A percentile compares a stretch with the other conserved stretches of the same genome.
These are phyloP conservation scores for Globisporangium nunn DNA, from an alignment of 352 stramenopile genomes.

Conservation along the genomic window DNA sequence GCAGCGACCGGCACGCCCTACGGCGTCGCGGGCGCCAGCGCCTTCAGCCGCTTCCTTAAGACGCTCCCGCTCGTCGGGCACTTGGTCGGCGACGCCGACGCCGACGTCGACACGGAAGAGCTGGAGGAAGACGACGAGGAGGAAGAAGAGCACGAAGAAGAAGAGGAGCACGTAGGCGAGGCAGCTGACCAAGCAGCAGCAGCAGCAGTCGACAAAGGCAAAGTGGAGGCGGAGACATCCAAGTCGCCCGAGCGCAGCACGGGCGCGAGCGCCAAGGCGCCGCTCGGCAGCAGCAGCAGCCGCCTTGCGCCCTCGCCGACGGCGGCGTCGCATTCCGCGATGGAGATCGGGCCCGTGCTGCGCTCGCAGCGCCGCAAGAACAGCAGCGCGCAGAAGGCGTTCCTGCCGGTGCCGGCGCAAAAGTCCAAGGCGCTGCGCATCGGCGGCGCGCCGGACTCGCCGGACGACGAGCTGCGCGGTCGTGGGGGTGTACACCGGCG, in stretches of 20 bases:
- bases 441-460: constrained; percentile 6
- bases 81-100: constrained; percentile 32
- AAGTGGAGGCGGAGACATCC: background rate
- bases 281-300: constrained; percentile 2
- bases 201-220: no score
- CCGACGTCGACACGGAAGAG: constrained; percentile 15
- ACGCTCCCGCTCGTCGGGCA: constrained; percentile 62
- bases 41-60: constrained; percentile 57
- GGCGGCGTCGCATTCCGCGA: constrained; percentile 12
- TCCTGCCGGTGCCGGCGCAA: constrained; percentile 33
- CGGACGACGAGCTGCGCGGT: constrained; percentile 12
- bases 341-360: constrained; percentile 23
- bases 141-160: constrained; percentile 3
- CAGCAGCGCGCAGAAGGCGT: constrained; percentile 35
- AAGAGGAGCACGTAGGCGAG: constrained; percentile 10
- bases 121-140: constrained; percentile 17
- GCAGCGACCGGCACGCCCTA: constrained; percentile 35
- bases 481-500: constrained; percentile 3
- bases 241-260: background rate
- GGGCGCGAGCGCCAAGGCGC: background rate
- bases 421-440: constrained; percentile 44
- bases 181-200: constrained; percentile 10
- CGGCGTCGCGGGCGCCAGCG: constrained; percentile 12
- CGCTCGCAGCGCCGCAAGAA: constrained; percentile 28
- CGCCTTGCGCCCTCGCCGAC: background rate